Evolutionary conservation across 306 rosid genomes (phyloP), one percentile per base, ranked within the genome.

Genomic region (Cicer cuneatum): DNA sequence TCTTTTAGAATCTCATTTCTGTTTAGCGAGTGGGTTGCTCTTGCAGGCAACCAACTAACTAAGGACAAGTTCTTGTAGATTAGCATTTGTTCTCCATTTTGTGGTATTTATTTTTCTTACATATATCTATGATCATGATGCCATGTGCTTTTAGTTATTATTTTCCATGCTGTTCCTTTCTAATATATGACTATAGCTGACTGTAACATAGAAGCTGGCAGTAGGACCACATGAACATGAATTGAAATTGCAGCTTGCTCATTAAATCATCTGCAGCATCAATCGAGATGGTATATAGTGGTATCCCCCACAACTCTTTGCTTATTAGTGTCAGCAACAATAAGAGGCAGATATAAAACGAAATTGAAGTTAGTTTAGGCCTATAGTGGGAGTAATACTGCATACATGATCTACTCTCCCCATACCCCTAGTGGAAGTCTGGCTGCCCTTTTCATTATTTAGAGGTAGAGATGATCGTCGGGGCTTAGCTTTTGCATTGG

Each of bases 81-180:
- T 51, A 49, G 49, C 52, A 18, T 49, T 16, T 71, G 19, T 45
- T 46, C 46, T 65, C 66, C 73, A 5, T 3, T n/a, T 2, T 71
- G 53, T 10, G 15, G 47, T 56, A 46, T 53, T 61, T 56, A 14
- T 14, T 57, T 76, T 70, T 81, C 63, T 71, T 73, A 18, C 42
- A 38, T 63, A 38, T 63, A 69, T 14, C 37, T 35, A 37, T 33
- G 29, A 21, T 33, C 15, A 48, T 74, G 60, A 37, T 52, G 35
- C 42, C 62, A 61, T 12, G 33, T 18, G 35, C 15, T 74, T 12
- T 18, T 53, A 7, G 62, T 62, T 62, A 64, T 45, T 76, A 48
- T 65, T 71, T 46, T 66, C 78, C 47, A 37, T 2, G 15, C 62
- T 56, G 15, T 13, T 56, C 39, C n/a, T 56, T 56, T 56, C 38